Percentiles rank a stretch among this genome's conserved stretches.
Conservation (phyloP, 768 basidiomycete species). For the Xanthoconium purpureum region DNA sequence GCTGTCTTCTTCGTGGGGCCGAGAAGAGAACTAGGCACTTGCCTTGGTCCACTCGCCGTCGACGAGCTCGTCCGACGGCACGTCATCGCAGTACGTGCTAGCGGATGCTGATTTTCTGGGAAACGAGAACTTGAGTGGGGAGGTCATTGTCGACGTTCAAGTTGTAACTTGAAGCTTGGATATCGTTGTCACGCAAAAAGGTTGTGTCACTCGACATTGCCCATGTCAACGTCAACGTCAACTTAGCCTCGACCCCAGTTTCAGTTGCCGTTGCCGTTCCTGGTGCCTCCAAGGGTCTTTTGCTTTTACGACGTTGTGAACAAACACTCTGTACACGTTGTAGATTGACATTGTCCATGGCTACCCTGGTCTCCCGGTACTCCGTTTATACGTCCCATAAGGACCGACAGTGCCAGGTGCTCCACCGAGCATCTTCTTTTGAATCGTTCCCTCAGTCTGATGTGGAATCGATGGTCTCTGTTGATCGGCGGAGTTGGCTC, state of each 20-base stretch:
- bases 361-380: conserved; percentile 17
- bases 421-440: conserved; percentile 32
- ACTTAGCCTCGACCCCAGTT: too few relatives aligned
- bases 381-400: conserved; percentile 44
- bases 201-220: background rate
- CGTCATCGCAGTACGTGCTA: background rate
- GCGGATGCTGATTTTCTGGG: background rate
- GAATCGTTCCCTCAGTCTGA: conserved; percentile 11
- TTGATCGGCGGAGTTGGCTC: conserved; percentile 9
- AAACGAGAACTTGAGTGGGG: background rate
- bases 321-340: too few relatives aligned
- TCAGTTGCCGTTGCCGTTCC: too few relatives aligned
- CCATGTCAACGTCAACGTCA: conserved; percentile 9
- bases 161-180: background rate
- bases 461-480: conserved; percentile 13
- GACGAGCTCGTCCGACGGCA: conserved; percentile 6
- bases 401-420: conserved; percentile 38
- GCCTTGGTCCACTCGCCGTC: conserved; percentile 27
- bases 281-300: too few relatives aligned
- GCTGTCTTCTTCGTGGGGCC: too few relatives aligned
- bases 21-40: background rate
- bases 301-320: too few relatives aligned
- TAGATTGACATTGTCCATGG: too few relatives aligned
- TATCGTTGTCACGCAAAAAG: background rate
- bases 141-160: background rate